phyloP scores from a whole-genome alignment of 805 yeast genomes.

The Wickerhamomyces sydowiorum region DNA sequence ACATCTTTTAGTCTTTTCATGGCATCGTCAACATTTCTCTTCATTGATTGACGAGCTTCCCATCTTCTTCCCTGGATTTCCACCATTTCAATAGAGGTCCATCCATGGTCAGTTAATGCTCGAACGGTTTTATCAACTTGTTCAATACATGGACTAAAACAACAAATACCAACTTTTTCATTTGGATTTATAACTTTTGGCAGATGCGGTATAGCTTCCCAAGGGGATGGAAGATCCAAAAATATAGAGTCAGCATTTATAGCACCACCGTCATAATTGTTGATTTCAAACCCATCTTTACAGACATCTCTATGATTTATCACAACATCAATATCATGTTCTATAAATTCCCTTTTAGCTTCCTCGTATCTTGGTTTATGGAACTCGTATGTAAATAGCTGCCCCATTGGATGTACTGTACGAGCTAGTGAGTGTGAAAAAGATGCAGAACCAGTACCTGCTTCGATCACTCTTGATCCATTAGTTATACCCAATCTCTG shows the following conservation, averaged over 20 bases:
- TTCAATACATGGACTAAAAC: constrained; percentile 97
- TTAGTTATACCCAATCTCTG: constrained; percentile 73
- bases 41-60: constrained; percentile 90
- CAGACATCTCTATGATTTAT: constrained; percentile 93
- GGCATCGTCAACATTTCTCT: constrained; percentile 74
- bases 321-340: constrained; percentile 66
- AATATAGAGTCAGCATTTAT: constrained; percentile 73
- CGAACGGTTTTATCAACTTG: constrained; percentile 87
- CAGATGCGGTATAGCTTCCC: constrained; percentile 87
- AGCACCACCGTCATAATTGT: constrained; percentile 22
- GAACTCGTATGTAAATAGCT: constrained; percentile 81
- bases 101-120: constrained; percentile 67
- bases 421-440: constrained; percentile 91
- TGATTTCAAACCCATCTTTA: constrained; percentile 68
- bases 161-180: constrained; percentile 68
- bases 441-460: constrained; percentile 97
- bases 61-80: constrained; percentile 80
- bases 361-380: constrained; percentile 79
- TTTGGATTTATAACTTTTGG: constrained; percentile 43
- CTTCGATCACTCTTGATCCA: constrained; percentile 82
- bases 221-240: constrained; percentile 92
- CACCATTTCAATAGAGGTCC: constrained; percentile 87
- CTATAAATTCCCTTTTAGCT: constrained; percentile 70
- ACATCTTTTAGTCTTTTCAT: constrained; percentile 76
- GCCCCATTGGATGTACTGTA: constrained; percentile 51